Evolutionary conservation across 129 eudicot species (phyloP).

Genomic region (Logfia minima): DNA sequence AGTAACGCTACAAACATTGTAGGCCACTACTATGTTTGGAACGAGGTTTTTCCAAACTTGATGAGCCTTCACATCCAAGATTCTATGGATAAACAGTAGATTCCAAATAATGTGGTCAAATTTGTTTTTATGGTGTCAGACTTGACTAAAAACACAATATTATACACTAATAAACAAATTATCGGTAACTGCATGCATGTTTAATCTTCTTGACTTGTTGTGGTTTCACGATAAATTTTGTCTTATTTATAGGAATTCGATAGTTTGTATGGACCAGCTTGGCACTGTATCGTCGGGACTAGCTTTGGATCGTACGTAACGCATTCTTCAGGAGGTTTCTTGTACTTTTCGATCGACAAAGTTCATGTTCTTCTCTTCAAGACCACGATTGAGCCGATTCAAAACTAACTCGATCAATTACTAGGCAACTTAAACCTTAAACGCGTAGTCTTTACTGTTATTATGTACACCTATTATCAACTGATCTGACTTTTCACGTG

Average conservation of each 20-base stretch:
- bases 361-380: slow-evolving; percentile 71
- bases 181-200: not conserved
- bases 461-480: not conserved
- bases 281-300: slow-evolving; percentile 87
- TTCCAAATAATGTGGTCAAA: slow-evolving; percentile 31
- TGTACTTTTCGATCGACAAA: slow-evolving; percentile 76
- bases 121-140: slow-evolving; percentile 25
- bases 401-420: slow-evolving; percentile 21
- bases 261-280: slow-evolving; percentile 70
- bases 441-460: not conserved
- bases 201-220: not conserved
- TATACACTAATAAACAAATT: not conserved
- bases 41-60: not conserved
- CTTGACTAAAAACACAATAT: slow-evolving; percentile 1
- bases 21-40: slow-evolving; percentile 12
- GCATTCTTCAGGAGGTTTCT: slow-evolving; percentile 69
- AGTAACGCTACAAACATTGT: not conserved
- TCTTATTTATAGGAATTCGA: slow-evolving; percentile 60
- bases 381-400: slow-evolving; percentile 62
- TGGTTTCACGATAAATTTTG: not conserved
- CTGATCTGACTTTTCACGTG: not conserved
- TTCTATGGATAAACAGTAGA: slow-evolving; percentile 21
- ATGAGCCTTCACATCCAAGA: slow-evolving; percentile 20
- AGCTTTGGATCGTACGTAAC: slow-evolving; percentile 88
- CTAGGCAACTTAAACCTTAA: not conserved